Evolutionary conservation across 768 basidiomycete species (phyloP).

Genomic region (Podaxis carcinomalis): DNA sequence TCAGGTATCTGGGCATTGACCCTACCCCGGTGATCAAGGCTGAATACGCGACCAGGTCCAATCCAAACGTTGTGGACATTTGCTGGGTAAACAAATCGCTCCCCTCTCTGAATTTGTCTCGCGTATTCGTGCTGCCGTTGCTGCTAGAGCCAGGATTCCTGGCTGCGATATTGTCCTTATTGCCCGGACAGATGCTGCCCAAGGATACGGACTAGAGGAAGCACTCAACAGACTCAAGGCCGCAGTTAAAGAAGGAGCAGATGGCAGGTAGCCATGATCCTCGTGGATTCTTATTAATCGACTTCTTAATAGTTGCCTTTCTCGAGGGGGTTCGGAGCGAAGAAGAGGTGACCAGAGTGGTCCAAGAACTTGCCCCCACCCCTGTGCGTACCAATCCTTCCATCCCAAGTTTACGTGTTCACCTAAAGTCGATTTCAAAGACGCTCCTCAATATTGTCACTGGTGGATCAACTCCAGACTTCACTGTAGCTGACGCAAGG

Average conservation of each 20-base stretch:
- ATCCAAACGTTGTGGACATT: conserved; percentile 52
- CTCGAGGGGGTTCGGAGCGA: conserved; percentile 46
- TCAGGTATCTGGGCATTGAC: conserved; percentile 30
- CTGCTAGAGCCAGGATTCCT: conserved; percentile 42
- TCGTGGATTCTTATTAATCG: not conserved
- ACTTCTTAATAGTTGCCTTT: conserved; percentile 35
- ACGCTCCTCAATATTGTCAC: conserved; percentile 49
- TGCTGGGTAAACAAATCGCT: conserved; percentile 50
- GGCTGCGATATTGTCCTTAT: conserved; percentile 49
- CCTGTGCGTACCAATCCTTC: conserved; percentile 21
- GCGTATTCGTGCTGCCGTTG: conserved; percentile 49
- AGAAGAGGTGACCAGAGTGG: conserved; percentile 37
- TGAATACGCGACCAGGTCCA: conserved; percentile 21
- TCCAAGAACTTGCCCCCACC: conserved; percentile 35
- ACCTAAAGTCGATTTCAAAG: conserved; percentile 10
- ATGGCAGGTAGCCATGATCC: conserved; percentile 21
- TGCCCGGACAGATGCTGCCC: conserved; percentile 49
- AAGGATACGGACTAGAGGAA: conserved; percentile 47
- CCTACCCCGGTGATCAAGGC: not conserved
- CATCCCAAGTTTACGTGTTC: not conserved
- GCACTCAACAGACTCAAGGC: conserved; percentile 42
- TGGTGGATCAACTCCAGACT: conserved; percentile 47
- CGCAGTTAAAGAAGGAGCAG: conserved; percentile 38
- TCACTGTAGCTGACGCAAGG: conserved; percentile 43
- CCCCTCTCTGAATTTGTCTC: conserved; percentile 44